Percentiles rank a stretch among this genome's conserved stretches.
Conservation (phyloP, 495 filamentous ascomycete genomes). For the Penicillium tannophilum region DNA sequence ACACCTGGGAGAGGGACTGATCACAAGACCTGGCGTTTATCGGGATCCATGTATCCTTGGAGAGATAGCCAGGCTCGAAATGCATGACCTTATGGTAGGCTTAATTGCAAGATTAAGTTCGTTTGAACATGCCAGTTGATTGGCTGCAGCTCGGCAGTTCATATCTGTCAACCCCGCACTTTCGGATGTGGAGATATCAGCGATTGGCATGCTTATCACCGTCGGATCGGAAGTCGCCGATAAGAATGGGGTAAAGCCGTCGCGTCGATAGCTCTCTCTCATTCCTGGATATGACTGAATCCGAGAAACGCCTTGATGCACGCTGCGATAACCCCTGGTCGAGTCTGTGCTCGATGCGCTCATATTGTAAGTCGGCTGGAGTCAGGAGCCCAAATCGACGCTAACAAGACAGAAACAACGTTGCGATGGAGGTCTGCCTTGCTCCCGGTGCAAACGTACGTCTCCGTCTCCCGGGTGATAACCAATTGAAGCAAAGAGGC, state of each 20-base stretch:
- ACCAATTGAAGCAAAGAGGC: not conserved
- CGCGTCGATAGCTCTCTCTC: conserved; percentile 11
- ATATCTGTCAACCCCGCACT: not conserved
- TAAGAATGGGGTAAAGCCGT: conserved; percentile 13
- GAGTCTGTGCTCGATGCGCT: conserved; percentile 35
- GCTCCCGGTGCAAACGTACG: conserved; percentile 33
- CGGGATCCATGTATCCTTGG: not conserved
- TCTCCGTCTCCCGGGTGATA: too few relatives aligned
- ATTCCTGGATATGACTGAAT: not conserved
- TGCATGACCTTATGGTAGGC: not conserved
- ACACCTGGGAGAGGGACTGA: not conserved
- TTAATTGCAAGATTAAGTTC: not conserved
- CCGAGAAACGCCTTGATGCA: not conserved
- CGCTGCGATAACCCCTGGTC: conserved; percentile 16
- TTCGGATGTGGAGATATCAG: not conserved
- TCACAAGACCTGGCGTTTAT: not conserved
- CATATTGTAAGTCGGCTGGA: conserved; percentile 21
- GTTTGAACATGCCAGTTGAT: not conserved
- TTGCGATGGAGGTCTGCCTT: conserved; percentile 30
- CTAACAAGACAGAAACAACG: conserved; percentile 32
- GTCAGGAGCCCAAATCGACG: not conserved
- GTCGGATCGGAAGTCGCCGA: conserved; percentile 23
- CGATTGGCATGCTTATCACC: not conserved
- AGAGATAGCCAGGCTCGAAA: not conserved
- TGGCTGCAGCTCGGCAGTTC: not conserved